Base-by-base conservation (phyloP, 768 basidiomycete genomes). In the Hortiboletus campestris region DNA sequence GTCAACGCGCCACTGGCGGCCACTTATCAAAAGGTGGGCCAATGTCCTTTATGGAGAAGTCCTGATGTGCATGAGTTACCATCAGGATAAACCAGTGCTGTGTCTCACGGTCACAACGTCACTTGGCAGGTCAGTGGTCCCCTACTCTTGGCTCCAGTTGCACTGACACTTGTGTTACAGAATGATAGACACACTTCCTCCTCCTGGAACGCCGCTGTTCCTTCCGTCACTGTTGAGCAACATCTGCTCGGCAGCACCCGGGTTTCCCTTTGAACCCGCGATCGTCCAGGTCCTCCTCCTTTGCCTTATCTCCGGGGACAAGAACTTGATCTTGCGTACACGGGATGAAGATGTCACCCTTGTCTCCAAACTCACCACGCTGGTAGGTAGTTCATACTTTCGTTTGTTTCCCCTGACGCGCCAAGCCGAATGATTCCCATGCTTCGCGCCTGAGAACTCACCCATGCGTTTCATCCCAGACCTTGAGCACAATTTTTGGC, bases 201-300 rank as follows among this genome's bases (percentile, higher is more conserved):
- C 70, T 31, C 66, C 69, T 20, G 84, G 82, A 13, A 74, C 78
- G 0, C 75, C 73, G 31, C 64, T 63, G 1, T 83, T 84, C 62
- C 69, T 85, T n/a, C 77, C 82, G 14, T 72, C 76, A 2, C 64
- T 86, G 29, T 60, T 87, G 12, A 66, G 72, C 4, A 72, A 79
- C 54, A 67, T 86, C 49, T 79, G 75, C 38, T 61, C 74, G n/a
- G 67, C 71, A 8, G 69, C 72, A 28, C 74, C 80, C n/a, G 74
- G 70, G 10, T 66, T 85, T 16, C 84, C 85, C 9, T 53, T 88
- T 3, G 86, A 90, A 49, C 76, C 81, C 11, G 78, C 82, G 49
- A 78, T 89, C 40, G 70, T 89, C 20, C 86, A 85, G 65, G 82
- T 85, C 20, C 71, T 89, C 16, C 78, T 90, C 31, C 78, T 86